phyloP scores from a whole-genome alignment of 805 yeast species.

The Hanseniaspora lindneri region DNA sequence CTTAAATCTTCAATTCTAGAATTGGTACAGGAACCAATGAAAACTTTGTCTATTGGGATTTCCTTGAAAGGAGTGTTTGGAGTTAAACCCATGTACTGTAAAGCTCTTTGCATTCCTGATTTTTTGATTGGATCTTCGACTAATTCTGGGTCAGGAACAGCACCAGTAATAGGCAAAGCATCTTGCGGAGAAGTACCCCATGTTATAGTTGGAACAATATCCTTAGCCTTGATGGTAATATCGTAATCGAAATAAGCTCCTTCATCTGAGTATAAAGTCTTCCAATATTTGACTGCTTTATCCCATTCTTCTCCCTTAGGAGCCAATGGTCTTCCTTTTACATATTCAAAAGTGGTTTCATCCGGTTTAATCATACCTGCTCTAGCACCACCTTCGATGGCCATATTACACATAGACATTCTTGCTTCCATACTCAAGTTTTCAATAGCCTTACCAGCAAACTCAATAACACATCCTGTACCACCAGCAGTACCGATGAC shows the following conservation, averaged over 20 bases:
- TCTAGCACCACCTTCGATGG: conserved; percentile 98
- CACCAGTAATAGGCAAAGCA: conserved; percentile 84
- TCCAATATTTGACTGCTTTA: conserved; percentile 87
- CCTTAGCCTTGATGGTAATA: conserved; percentile 66
- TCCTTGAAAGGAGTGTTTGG: conserved; percentile 70
- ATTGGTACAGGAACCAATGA: conserved; percentile 96
- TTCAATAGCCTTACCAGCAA: conserved; percentile 90
- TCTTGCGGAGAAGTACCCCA: conserved; percentile 99
- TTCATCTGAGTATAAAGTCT: conserved; percentile 71
- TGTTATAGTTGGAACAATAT: conserved; percentile 88
- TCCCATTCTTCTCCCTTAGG: conserved; percentile 94
- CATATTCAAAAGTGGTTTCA: conserved; percentile 72
- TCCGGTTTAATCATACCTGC: conserved; percentile 99
- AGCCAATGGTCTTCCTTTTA: conserved; percentile 88
- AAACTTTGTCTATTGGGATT: conserved; percentile 80
- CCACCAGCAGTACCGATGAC: conserved; percentile 99
- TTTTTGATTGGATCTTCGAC: conserved; percentile 61
- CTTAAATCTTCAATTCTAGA: conserved; percentile 94
- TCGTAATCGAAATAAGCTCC: conserved; percentile 85
- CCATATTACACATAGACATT: conserved; percentile 99
- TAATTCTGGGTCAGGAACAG: conserved; percentile 80
- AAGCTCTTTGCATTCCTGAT: conserved; percentile 81
- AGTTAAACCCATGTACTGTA: conserved; percentile 78
- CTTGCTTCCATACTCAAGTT: conserved; percentile 90
- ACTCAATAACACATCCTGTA: conserved; percentile 92